Base-by-base conservation (phyloP, 176 grass and related monocot genomes). In the Microstegium vimineum region DNA sequence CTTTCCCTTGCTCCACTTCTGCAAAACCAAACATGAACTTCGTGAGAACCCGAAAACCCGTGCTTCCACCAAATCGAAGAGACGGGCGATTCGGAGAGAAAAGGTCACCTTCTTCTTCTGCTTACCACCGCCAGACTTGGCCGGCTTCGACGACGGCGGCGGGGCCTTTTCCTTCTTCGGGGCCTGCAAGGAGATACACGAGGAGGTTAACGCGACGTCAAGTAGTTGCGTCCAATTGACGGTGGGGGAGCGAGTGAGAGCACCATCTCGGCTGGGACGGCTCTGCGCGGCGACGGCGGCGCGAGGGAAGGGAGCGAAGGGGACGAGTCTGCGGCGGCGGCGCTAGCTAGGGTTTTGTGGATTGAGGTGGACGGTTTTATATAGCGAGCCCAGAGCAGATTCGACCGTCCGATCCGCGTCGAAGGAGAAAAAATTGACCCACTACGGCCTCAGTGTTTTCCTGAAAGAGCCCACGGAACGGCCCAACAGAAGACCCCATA, bases 1-100 rank as follows among this genome's bases (percentile, higher is more conserved):
- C 74, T 90, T 90, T 27, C 89, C 89, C 89, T 90, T 90, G 89
- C 89, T 90, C 89, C 89, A 90, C 84, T 90, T 90, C 89, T 90
- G 84, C 69, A 84, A 10, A 66, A 41, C 22, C 60, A 66, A 66
- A 75, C 78, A 54, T 11, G n/a, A 59, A 59, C 54, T 11, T 33
- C 22, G 9, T 83, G 20, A 86, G 76, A 89, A 84, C 8, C 47
- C 22, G 10, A 6, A 8, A 42, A 59, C 0, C 49, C 0, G 20
- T 5, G 22, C 1, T 57, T 59, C 54, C 0, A 25, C 0, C 54
- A 59, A 25, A 57, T 9, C 22, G 8, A 43, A 36, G 28, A 23
- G 56, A 56, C 17, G 2, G 0, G 0, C 4, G 37, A 23, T 9
- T 23, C 1, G 9, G 52, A 57, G 25, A 62, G 11, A 62, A 60